Base-by-base conservation (phyloP, 495 filamentous ascomycete species). In the Daldinia decipiens region DNA sequence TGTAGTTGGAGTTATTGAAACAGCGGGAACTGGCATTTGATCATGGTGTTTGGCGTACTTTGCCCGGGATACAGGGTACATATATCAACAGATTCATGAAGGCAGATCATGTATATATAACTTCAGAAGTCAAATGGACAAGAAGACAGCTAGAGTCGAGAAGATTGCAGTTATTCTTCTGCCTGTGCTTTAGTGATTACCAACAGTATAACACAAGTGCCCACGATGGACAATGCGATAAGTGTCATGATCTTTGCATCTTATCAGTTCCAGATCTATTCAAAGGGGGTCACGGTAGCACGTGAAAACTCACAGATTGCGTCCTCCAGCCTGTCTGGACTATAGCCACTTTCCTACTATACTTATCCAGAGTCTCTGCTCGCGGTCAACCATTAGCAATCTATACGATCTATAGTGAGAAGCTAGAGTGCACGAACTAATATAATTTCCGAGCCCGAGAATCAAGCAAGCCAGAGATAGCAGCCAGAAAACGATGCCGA, bases 261-360 rank as follows among this genome's bases (percentile, higher is more conserved):
- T 36, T 59, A 61, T 67, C 47, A 39, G 34, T 6, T 9, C 17
- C 13, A 34, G 12, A 13, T 2, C 15, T 63, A 19, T 4, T 15
- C 6, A 15, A 34, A 27, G 45, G 15, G 15, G 21, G 32, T 4
- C 15, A 11, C 5, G 1, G 38, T 54, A 54, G 3, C 26, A 53
- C 15, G 15, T 4, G 8, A 27, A 27, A 50, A 81, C 89, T 76
- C 73, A 93, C 91, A 24, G 87, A 75, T 78, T 97, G 94, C 38
- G 95, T 98, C 81, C 93, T 97, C 90, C 92, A 95, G 34, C 95
- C 95, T 54, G 88, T 92, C 80, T 99, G 95, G 38, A 98, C 95
- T 62, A 99, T 83, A 0, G 95, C 95, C 27, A 84, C 82, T 70
- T 90, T 87, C 38, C 87, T 83, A 64, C 88, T 89, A 77, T 96